phyloP scores from a whole-genome alignment of 345 rosid species.

The Raphanus sativus region DNA sequence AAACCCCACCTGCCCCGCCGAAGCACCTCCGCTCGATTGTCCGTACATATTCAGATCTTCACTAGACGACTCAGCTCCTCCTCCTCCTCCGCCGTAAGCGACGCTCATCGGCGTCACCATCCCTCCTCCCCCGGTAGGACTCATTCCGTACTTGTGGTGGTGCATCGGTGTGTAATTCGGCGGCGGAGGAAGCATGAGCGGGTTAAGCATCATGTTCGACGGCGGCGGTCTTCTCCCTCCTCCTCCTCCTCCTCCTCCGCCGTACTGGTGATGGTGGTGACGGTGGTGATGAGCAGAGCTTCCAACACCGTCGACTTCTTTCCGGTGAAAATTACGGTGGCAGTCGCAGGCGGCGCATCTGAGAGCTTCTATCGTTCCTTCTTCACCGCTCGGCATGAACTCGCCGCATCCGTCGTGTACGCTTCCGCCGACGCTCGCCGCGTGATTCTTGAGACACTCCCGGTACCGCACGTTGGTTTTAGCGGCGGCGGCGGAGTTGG shows the following conservation, averaged over 20 bases:
- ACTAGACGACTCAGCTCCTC: slow-evolving; percentile 72
- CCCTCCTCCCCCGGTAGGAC: slow-evolving; percentile 48
- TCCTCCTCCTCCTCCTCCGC: slow-evolving; percentile 29
- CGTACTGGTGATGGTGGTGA: slow-evolving; percentile 10
- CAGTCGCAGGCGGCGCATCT: slow-evolving; percentile 94
- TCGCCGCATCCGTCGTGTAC: slow-evolving; percentile 91
- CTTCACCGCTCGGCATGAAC: slow-evolving; percentile 96
- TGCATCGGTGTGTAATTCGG: slow-evolving; percentile 35
- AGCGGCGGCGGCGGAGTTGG: slow-evolving; percentile 13
- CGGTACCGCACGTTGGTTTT: slow-evolving; percentile 50
- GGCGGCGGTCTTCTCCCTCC: slow-evolving; percentile 36
- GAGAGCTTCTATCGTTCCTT: slow-evolving; percentile 75
- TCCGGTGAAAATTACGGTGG: slow-evolving; percentile 94
- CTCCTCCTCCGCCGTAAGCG: slow-evolving; percentile 55
- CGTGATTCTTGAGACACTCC: slow-evolving; percentile 91
- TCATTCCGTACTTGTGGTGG: slow-evolving; percentile 43
- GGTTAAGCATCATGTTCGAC: slow-evolving; percentile 38
- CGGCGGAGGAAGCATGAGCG: slow-evolving; percentile 54
- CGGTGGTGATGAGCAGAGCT: slow-evolving; percentile 15
- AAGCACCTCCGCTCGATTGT: slow-evolving; percentile 48
- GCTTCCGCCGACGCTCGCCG: slow-evolving; percentile 81
- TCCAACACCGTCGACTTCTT: slow-evolving; percentile 52
- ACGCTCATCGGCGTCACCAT: slow-evolving; percentile 70
- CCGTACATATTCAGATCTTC: slow-evolving; percentile 63
- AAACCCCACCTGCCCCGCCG: slow-evolving; percentile 46